phyloP scores from a whole-genome alignment of 805 yeast genomes.

The Debaryomyces castellii region DNA sequence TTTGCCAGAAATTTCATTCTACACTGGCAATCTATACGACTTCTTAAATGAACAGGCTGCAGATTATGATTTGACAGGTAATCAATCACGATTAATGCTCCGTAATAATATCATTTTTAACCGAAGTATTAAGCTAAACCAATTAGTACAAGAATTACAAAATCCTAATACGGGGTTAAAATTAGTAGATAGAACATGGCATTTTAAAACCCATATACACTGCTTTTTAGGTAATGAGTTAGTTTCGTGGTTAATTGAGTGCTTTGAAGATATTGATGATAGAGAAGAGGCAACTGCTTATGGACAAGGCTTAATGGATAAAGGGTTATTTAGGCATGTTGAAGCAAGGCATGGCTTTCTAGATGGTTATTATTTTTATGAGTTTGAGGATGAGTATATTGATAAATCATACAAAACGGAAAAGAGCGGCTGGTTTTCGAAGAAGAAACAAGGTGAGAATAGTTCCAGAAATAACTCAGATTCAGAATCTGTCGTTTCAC shows the following conservation, averaged over 20 bases:
- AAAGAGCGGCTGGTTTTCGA: slow-evolving; percentile 33
- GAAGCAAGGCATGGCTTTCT: slow-evolving; percentile 78
- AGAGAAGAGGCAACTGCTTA: slow-evolving; percentile 80
- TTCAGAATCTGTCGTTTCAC: slow-evolving; percentile 27
- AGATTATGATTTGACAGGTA: slow-evolving; percentile 36
- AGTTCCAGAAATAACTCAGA: slow-evolving; percentile 26
- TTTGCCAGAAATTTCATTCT: slow-evolving; percentile 76
- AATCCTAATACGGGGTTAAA: slow-evolving; percentile 59
- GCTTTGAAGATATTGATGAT: slow-evolving; percentile 74
- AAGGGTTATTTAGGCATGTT: slow-evolving; percentile 76
- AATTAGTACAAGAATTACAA: slow-evolving; percentile 66
- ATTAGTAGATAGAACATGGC: slow-evolving; percentile 86
- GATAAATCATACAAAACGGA: slow-evolving; percentile 25
- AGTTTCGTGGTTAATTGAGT: slow-evolving; percentile 80
- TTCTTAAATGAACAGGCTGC: slow-evolving; percentile 55
- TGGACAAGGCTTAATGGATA: slow-evolving; percentile 76
- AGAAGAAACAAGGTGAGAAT: slow-evolving; percentile 14
- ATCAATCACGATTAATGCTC: slow-evolving; percentile 33
- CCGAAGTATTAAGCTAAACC: slow-evolving; percentile 48
- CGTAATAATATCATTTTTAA: slow-evolving; percentile 41
- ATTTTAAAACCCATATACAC: slow-evolving; percentile 70
- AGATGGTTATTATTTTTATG: slow-evolving; percentile 92
- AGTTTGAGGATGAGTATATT: slow-evolving; percentile 56
- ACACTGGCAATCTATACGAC: slow-evolving; percentile 78
- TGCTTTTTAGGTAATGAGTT: slow-evolving; percentile 85